Evolutionary conservation across 2,329 filamentous ascomycete species (phyloP).

Genomic region (Cladophialophora bantiana): DNA sequence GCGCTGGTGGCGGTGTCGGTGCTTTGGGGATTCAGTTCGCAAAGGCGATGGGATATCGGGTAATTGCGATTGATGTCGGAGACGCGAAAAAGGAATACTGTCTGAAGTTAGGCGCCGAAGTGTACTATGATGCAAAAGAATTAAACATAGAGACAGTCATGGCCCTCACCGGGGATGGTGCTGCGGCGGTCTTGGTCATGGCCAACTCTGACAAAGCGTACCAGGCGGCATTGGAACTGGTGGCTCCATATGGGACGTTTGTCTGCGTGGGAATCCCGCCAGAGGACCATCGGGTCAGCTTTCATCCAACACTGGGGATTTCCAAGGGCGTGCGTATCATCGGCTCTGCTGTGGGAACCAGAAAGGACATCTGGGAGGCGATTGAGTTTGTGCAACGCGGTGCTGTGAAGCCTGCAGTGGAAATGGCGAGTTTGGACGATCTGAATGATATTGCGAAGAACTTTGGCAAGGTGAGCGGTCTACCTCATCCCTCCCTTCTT

Average conservation of each 20-base stretch:
- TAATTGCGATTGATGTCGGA: slow-evolving; percentile 52
- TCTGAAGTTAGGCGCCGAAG: slow-evolving; percentile 47
- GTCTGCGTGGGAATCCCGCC: slow-evolving; percentile 49
- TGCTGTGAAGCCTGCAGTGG: slow-evolving; percentile 39
- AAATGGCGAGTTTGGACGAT: slow-evolving; percentile 35
- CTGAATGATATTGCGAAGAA: slow-evolving; percentile 29
- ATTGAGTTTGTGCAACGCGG: slow-evolving; percentile 37
- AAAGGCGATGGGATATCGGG: slow-evolving; percentile 53
- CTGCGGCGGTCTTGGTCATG: slow-evolving; percentile 31
- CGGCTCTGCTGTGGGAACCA: slow-evolving; percentile 37
- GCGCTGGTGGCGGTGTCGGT: slow-evolving; percentile 49
- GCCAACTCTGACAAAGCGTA: slow-evolving; percentile 33
- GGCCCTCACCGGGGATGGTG: slow-evolving; percentile 33
- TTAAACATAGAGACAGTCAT: slow-evolving; percentile 27
- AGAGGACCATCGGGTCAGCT: slow-evolving; percentile 18
- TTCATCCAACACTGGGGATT: slow-evolving; percentile 27
- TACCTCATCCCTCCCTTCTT: not conserved
- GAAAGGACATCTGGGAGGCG: slow-evolving; percentile 35
- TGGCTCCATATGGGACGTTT: slow-evolving; percentile 50
- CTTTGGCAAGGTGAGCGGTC: slow-evolving; percentile 29
- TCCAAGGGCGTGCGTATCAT: slow-evolving; percentile 34
- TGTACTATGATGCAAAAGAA: slow-evolving; percentile 46
- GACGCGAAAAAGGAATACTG: slow-evolving; percentile 45
- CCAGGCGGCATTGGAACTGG: slow-evolving; percentile 42
- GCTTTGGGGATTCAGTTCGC: slow-evolving; percentile 50